Evolutionary conservation across 192 early-diverging fungal species (phyloP), one percentile per base, ranked within the genome.

Genomic region (Rhizophagus sp.): DNA sequence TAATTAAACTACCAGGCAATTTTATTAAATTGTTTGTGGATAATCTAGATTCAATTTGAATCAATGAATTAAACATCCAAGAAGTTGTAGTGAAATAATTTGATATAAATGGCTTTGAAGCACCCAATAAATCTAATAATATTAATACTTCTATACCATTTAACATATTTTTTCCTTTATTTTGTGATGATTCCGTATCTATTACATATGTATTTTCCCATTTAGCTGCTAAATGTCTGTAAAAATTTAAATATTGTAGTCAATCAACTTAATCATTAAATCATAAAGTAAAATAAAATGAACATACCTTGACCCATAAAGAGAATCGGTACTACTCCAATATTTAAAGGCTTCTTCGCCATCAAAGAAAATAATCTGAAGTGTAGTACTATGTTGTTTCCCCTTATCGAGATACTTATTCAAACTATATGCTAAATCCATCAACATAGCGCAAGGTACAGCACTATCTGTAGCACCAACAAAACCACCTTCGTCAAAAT

Each of bases 281-380:
- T 36, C 36, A 47, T 13, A 24, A 27, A 19, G 2, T 15, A 13
- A 52, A 25, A 34, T 50, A 52, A 79, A 22, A 27, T 7, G 13
- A 52, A 22, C 64, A 41, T 84, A 87, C 87, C 88, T 89, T 47
- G 95, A 90, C 5, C 97, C 97, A 87, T 98, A 98, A n/a, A 96
- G 84, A 12, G 97, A 98, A 86, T 98, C 96, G 0, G 83, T 89
- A 9, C 22, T 76, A 3, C 90, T 87, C 96, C 96, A 97, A 4
- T 89, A 79, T n/a, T 73, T 76, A 81, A 96, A 95, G 4, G 97
- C 96, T 81, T 99, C 97, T 74, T 99, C 97, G 30, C 97, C 97
- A 83, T 99, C 97, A 84, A 99, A 99, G 77, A 99, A 99, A 30
- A 99, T 88, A n/a, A 99, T 72, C 82, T 99, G 97, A 62, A 98